Evolutionary conservation across 768 basidiomycete genomes (phyloP).

Genomic region (Piloderma croceum): DNA sequence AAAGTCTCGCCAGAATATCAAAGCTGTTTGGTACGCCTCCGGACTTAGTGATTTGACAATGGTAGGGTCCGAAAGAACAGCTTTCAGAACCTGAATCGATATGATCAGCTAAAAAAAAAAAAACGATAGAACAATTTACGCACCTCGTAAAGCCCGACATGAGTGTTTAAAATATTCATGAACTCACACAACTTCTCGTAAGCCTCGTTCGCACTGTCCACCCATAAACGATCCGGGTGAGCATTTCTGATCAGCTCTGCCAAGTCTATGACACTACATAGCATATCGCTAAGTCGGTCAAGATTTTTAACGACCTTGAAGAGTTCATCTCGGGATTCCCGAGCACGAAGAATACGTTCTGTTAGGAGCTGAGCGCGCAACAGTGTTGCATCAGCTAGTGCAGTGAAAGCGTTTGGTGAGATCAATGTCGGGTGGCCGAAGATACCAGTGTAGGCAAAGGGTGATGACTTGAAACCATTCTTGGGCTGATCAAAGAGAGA

Average conservation of each 20-base stretch:
- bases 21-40: conserved; percentile 81
- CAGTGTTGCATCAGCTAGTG: conserved; percentile 75
- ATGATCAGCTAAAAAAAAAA: conserved; percentile 11
- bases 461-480: conserved; percentile 29
- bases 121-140: conserved; percentile 25
- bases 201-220: conserved; percentile 74
- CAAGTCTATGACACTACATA: conserved; percentile 95
- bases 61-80: conserved; percentile 60
- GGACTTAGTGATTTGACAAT: conserved; percentile 61
- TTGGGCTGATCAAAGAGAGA: conserved; percentile 67
- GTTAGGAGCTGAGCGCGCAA: conserved; percentile 78
- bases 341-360: conserved; percentile 71
- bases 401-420: conserved; percentile 60
- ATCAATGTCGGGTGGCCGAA: conserved; percentile 77
- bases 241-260: conserved; percentile 91
- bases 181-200: conserved; percentile 93
- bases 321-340: conserved; percentile 68
- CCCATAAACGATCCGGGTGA: conserved; percentile 84
- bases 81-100: conserved; percentile 56
- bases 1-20: conserved; percentile 95
- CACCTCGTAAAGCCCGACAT: conserved; percentile 86
- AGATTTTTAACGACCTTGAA: conserved; percentile 90
- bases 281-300: conserved; percentile 91
- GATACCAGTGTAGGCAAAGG: conserved; percentile 64
- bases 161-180: conserved; percentile 96